Base-by-base conservation (phyloP, 495 filamentous ascomycete genomes). In the Jackrogersella multiformis region DNA sequence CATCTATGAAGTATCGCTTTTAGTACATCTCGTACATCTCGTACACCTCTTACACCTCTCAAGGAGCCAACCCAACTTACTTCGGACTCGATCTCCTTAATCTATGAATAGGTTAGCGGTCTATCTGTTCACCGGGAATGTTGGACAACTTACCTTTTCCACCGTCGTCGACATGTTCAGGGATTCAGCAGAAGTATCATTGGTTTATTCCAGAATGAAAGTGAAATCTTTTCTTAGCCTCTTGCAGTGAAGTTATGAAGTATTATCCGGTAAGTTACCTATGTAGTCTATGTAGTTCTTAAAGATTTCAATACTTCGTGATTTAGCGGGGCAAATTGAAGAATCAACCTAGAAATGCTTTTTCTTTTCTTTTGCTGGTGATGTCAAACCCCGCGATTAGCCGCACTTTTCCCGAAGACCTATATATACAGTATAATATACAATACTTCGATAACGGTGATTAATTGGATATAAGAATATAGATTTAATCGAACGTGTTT, bases 41-140 rank as follows among this genome's bases (percentile, higher is more conserved):
- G 69, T 57, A 71, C 23, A 52, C 52, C 51, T 18, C 26, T 53
- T 57, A 53, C 42, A 26, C 45, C 61, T 13, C 6, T 30, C 26
- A 46, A 30, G 38, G 34, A 64, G 42, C 23, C 48, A 55, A 59
- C 61, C 18, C 39, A 36, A 80, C 82, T 74, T 82, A 86, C 90
- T 81, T 97, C 95, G 82, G 90, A 81, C 91, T 99, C 95, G 77
- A 98, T 89, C 74, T 93, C 92, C 78, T 97, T 99, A 84, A 99
- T 99, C 92, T 97, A 78, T 78, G 54, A 56, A 54, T 38, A 32
- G 30, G 63, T 70, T 53, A 74, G 70, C 49, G 61, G 63, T 30
- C 1, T 56, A 18, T 4, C 41, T 10, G 12, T 21, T 42, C 6
- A 15, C 16, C 28, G 34, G 16, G 39, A 5, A 41, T 23, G 6